Conservation (phyloP, 2,329 filamentous ascomycete species). For the Dothistroma pini region DNA sequence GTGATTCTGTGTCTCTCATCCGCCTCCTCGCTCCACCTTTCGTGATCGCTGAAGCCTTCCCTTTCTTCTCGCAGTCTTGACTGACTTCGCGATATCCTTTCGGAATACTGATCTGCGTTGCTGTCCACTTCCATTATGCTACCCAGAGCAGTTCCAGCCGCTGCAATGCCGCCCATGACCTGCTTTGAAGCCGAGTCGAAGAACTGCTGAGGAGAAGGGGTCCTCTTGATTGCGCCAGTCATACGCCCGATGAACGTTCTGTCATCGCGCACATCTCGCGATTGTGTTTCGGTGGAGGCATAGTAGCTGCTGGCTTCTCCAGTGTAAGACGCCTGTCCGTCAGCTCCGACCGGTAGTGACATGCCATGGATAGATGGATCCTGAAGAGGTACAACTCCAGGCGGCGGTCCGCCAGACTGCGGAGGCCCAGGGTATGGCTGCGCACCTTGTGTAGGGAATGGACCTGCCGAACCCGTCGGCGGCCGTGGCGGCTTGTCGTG, state of each 20-base stretch:
- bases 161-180: constrained; percentile 75
- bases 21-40: constrained; percentile 88
- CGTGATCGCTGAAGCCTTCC: constrained; percentile 61
- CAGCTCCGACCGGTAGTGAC: constrained; percentile 26
- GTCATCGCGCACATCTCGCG: constrained; percentile 18
- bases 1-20: constrained; percentile 53
- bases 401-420: constrained; percentile 3
- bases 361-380: constrained; percentile 24
- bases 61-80: constrained; percentile 21
- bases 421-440: constrained; percentile 27
- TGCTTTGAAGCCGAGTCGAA: constrained; percentile 78
- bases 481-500: constrained; percentile 33
- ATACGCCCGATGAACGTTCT: constrained; percentile 52
- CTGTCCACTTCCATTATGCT: constrained; percentile 82
- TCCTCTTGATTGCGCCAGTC: constrained; percentile 74
- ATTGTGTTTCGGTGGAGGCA: constrained; percentile 14
- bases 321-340: constrained; percentile 14
- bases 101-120: constrained; percentile 54
- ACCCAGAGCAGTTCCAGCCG: constrained; percentile 76
- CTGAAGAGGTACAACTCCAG: constrained; percentile 23
- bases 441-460: constrained; percentile 23
- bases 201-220: constrained; percentile 83
- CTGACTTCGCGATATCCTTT: constrained; percentile 17
- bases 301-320: constrained; percentile 33
- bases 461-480: constrained; percentile 21